Conservation (phyloP, 139 green algal genomes). For the Monoraphidium neglectum region DNA sequence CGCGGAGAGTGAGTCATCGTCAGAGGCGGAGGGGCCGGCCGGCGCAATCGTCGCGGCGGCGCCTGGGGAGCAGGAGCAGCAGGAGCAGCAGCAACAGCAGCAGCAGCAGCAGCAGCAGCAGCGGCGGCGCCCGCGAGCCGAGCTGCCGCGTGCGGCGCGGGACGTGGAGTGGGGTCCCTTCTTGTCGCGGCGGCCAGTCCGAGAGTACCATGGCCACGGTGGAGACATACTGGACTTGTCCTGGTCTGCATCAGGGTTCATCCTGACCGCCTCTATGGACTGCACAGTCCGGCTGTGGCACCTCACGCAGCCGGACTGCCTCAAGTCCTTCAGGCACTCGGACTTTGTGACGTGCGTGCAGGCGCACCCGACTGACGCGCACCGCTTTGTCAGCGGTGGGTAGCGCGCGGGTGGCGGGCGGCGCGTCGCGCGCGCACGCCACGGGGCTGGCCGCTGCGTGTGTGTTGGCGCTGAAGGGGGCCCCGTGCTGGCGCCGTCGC, state of each 20-base stretch:
- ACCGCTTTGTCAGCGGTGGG: slow-evolving; percentile 64
- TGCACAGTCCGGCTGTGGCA: slow-evolving; percentile 92
- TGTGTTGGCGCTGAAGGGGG: no score
- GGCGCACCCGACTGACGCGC: slow-evolving; percentile 85
- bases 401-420: background rate
- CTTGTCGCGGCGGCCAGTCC: slow-evolving; percentile 35
- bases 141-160: background rate
- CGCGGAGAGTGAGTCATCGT: no score
- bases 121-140: background rate
- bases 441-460: no score
- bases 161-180: slow-evolving; percentile 16
- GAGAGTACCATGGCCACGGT: slow-evolving; percentile 52
- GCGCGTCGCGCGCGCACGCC: background rate
- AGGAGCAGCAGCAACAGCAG: slow-evolving; percentile 1
- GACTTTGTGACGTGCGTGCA: slow-evolving; percentile 84
- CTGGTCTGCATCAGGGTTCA: slow-evolving; percentile 77
- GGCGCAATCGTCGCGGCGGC: no score
- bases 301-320: slow-evolving; percentile 53
- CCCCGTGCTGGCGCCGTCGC: no score
- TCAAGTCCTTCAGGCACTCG: slow-evolving; percentile 76
- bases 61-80: slow-evolving; percentile 1
- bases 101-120: background rate
- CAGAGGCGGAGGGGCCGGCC: no score
- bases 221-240: slow-evolving; percentile 88
- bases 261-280: slow-evolving; percentile 88